phyloP scores from a whole-genome alignment of 2,329 filamentous ascomycete genomes.

The Pseudogymnoascus sp. region DNA sequence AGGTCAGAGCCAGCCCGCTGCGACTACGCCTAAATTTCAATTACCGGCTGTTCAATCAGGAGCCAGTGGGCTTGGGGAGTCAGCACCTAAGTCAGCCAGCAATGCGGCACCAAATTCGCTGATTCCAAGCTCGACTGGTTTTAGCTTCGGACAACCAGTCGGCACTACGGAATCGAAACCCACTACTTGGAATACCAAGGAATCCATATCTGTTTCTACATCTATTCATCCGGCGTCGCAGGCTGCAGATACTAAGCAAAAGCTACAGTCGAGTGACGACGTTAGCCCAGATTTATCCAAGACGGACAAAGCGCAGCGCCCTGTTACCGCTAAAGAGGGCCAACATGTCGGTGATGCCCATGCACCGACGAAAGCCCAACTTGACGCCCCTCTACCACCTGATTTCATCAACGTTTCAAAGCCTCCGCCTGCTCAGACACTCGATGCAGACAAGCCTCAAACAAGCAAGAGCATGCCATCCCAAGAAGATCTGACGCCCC shows the following conservation, averaged over 20 bases:
- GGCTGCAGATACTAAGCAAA: not conserved
- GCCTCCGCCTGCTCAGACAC: constrained; percentile 22
- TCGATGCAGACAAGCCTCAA: constrained; percentile 15
- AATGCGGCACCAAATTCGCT: not conserved
- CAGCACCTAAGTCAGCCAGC: not conserved
- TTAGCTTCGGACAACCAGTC: not conserved
- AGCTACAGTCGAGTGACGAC: not conserved
- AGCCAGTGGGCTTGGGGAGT: not conserved
- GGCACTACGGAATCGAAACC: not conserved
- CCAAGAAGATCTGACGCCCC: constrained; percentile 21
- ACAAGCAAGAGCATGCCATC: constrained; percentile 15
- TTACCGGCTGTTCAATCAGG: not conserved
- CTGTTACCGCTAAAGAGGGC: not conserved
- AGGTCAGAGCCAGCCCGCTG: not conserved
- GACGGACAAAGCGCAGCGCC: not conserved
- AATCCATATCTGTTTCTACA: not conserved
- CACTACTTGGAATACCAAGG: not conserved
- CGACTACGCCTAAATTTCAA: constrained; percentile 24
- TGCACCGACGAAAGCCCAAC: not conserved
- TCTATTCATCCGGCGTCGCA: not conserved
- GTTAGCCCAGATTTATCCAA: not conserved
- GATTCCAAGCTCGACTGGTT: not conserved
- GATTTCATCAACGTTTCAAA: constrained; percentile 31
- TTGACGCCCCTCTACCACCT: constrained; percentile 33
- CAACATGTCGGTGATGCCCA: not conserved